Evolutionary conservation across 1,284 basidiomycete species (phyloP).

Genomic region (Naganishia liquefaciens): DNA sequence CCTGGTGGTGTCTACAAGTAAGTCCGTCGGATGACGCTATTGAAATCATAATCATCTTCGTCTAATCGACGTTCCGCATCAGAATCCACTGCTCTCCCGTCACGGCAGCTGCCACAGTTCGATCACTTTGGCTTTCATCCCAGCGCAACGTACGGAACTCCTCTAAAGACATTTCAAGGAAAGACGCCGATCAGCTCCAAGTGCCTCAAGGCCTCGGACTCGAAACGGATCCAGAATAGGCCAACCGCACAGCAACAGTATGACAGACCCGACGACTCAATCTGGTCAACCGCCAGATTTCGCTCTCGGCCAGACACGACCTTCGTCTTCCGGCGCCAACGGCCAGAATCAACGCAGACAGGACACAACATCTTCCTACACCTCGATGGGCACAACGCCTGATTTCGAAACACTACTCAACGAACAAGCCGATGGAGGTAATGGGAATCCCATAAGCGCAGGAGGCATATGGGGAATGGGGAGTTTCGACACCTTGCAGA

Average conservation of each 20-base stretch:
- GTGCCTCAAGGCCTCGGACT: too few species aligned
- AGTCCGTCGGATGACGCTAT: background rate
- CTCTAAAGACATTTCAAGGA: too few species aligned
- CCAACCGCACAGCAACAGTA: background rate
- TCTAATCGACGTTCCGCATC: too few species aligned
- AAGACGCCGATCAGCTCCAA: too few species aligned
- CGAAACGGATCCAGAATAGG: too few species aligned
- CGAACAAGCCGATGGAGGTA: conserved; percentile 15
- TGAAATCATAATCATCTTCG: too few species aligned
- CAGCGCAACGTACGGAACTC: too few species aligned
- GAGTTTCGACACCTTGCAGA: conserved; percentile 3
- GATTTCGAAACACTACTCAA: conserved; percentile 23
- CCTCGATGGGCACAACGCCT: conserved; percentile 26
- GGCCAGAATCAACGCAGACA: conserved; percentile 13
- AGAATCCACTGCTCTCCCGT: too few species aligned
- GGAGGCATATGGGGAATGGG: conserved; percentile 4
- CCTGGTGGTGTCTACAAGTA: too few species aligned
- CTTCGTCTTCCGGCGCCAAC: background rate
- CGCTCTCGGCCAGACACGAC: background rate
- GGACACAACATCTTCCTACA: conserved; percentile 23
- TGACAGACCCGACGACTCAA: conserved; percentile 6
- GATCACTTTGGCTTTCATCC: too few species aligned
- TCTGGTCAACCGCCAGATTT: conserved; percentile 8
- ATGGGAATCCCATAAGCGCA: background rate
- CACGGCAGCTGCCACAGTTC: too few species aligned